Percentiles rank a stretch among this genome's conserved stretches.
phyloP scores from a whole-genome alignment of 345 rosid genomes.

The Syzygium aromaticum region DNA sequence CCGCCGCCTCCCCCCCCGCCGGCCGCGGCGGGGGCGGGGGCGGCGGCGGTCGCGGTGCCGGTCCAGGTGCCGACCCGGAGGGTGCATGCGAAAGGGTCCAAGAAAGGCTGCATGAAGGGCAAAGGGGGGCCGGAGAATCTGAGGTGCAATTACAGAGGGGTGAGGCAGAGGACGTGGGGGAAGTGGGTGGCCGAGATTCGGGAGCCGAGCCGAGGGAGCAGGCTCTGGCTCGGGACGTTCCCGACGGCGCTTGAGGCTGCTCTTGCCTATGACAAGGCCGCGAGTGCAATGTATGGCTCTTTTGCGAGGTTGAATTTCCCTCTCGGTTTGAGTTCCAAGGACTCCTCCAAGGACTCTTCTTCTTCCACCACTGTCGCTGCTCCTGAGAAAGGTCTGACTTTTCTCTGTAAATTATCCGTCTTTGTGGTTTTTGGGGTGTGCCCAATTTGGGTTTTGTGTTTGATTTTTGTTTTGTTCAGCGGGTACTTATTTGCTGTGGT shows the following conservation, averaged over 20 bases:
- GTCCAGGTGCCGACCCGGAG: conserved; percentile 8
- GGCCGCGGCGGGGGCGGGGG: neutral
- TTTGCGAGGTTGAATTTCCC: conserved; percentile 16
- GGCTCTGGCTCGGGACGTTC: conserved; percentile 19
- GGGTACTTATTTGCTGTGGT: neutral
- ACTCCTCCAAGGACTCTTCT: conserved; percentile 11
- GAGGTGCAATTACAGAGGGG: conserved; percentile 19
- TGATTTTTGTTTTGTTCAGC: neutral
- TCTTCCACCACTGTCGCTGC: conserved; percentile 2
- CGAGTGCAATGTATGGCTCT: conserved; percentile 15
- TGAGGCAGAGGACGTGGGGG: conserved; percentile 28
- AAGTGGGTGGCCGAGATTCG: conserved; percentile 27
- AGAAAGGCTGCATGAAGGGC: conserved; percentile 29
- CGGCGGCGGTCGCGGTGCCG: neutral
- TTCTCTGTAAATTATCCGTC: neutral
- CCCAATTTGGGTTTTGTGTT: neutral
- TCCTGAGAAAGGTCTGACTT: neutral
- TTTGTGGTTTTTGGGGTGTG: neutral
- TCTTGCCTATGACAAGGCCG: conserved; percentile 17
- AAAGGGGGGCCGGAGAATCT: conserved; percentile 27
- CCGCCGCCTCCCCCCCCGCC: neutral
- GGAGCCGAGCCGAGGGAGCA: conserved; percentile 16
- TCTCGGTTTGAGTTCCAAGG: neutral
- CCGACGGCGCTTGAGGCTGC: conserved; percentile 18
- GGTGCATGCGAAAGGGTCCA: conserved; percentile 17